Evolutionary conservation across 768 basidiomycete genomes (phyloP).

Genomic region (Peribolospora kevripleyi): DNA sequence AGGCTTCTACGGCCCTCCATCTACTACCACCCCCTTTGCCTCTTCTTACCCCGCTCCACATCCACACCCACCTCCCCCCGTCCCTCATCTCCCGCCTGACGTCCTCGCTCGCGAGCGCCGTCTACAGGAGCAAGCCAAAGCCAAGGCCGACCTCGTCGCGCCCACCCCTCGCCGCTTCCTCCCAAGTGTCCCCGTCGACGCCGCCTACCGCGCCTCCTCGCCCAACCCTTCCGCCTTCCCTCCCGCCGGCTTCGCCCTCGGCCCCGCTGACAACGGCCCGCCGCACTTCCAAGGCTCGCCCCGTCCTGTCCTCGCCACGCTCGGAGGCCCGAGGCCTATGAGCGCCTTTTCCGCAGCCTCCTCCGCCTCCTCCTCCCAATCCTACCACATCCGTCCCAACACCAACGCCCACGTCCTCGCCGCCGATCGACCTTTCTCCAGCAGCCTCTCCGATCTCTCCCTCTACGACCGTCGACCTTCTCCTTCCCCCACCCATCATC

Average conservation of each 20-base stretch:
- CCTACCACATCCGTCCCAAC: conserved; percentile 2
- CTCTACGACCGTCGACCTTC: background rate
- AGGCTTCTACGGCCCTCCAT: too few relatives aligned
- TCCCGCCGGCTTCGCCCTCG: background rate
- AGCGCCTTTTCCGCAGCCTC: conserved; percentile 1
- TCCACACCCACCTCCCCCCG: conserved; percentile 5
- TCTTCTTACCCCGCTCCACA: background rate
- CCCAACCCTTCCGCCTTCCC: background rate
- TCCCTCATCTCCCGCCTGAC: too few relatives aligned
- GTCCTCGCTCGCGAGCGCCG: background rate
- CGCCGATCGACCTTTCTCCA: background rate
- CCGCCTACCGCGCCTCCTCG: background rate
- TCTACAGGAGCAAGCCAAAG: background rate
- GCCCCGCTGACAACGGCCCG: background rate
- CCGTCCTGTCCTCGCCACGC: too few relatives aligned
- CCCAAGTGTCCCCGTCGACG: background rate
- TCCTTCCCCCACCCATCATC: background rate
- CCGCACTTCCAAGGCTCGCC: background rate
- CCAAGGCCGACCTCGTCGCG: background rate
- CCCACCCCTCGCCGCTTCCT: conserved; percentile 4
- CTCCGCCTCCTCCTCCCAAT: background rate
- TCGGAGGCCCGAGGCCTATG: background rate
- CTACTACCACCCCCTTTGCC: too few relatives aligned
- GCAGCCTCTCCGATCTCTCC: background rate
- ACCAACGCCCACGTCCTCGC: background rate